Base-by-base conservation (phyloP, 768 basidiomycete genomes). In the Sistotremastrum suecicum region DNA sequence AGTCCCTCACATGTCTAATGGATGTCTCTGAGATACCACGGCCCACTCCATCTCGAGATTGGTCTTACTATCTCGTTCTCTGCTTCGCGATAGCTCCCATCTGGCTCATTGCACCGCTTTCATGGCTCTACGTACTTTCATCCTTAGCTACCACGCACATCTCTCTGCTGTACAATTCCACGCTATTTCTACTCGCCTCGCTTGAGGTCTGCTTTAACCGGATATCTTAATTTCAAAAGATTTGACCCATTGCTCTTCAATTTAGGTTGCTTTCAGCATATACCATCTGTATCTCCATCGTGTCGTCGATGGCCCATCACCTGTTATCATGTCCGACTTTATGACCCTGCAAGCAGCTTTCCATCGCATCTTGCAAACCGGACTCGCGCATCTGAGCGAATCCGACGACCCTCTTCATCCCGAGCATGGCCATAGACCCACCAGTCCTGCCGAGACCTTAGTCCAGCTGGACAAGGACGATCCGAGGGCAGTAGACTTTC, bases 401-500 rank as follows among this genome's bases (percentile, higher is more conserved):
- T 11, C 34, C 11, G 29, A 12, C 36, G 47, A 37, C 11, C 40
- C 12, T 8, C 44, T 32, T 5, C 41, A 40, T 9, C 69, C 74
- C 2, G 66, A 66, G 37, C 65, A 74, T 47, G 67, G 69, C 10
- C 64, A 66, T 40, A 64, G 75, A 48, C 76, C 80, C 35, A 73
- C 68, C 37, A 82, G 75, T 56, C 78, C 78, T 3, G 72, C 66
- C 5, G 80, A 86, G 58, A 53, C 65, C 5, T 72, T 81, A 43
- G 63, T 62, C 4, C 69, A 67, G 45, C 68, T 87, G n/a, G 72
- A 72, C 29, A 62, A 60, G 35, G 64, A 76, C 48, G 84, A 89
- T 54, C 78, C 76, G 7, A 74, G 83, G 5, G 82, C 83, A 2
- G 60, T 81, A 35, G 83, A 86, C 53, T 85, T 84, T 57, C 72